phyloP scores from a whole-genome alignment of 2,329 filamentous ascomycete species.

The Beauveria sp. region DNA sequence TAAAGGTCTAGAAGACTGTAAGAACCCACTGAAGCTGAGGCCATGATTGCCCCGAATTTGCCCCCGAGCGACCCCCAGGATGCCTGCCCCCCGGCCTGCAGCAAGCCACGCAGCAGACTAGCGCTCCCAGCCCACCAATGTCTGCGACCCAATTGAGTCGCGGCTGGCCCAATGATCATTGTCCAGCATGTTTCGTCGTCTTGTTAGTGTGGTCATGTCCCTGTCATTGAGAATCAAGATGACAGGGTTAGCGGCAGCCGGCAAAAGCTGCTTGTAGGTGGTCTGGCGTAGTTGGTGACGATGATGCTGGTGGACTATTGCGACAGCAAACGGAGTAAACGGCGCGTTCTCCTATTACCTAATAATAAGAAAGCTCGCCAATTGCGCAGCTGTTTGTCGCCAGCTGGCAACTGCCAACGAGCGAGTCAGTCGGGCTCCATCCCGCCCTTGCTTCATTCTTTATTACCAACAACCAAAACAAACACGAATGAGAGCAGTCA shows the following conservation, averaged over 20 bases:
- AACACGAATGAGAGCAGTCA: neutral
- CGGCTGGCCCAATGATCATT: neutral
- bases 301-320: neutral
- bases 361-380: too few relatives aligned
- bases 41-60: slow-evolving; percentile 2
- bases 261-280: neutral
- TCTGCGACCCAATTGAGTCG: neutral
- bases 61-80: neutral
- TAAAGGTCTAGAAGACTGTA: neutral
- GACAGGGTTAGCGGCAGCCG: slow-evolving; percentile 7
- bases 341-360: too few relatives aligned
- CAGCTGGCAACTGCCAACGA: neutral
- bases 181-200: neutral
- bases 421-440: too few relatives aligned
- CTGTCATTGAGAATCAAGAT: neutral
- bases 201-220: slow-evolving; percentile 3
- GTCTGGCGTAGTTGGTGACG: neutral
- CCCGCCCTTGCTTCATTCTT: too few relatives aligned
- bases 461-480: neutral
- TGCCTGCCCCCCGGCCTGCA: slow-evolving; percentile 3
- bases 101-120: slow-evolving; percentile 3
- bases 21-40: slow-evolving; percentile 8
- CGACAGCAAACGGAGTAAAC: neutral
- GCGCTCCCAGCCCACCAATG: slow-evolving; percentile 1
- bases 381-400: neutral